Conservation (phyloP, 2,329 filamentous ascomycete genomes). For the Zelopaecilomyces penicillatus region DNA sequence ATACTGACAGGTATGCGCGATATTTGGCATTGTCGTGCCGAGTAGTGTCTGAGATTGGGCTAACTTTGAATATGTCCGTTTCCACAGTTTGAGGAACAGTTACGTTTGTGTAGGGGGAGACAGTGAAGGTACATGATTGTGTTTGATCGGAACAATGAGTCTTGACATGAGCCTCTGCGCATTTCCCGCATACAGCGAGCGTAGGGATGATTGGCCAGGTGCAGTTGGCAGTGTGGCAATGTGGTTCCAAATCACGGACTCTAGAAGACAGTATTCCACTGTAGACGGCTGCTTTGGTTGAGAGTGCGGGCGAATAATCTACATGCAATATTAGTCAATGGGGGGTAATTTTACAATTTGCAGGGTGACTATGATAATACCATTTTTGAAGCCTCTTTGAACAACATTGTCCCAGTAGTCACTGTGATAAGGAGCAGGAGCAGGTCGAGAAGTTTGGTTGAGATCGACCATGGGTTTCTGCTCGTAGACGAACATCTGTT, state of each 20-base stretch:
- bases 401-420: slow-evolving; percentile 28
- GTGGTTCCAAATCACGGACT: slow-evolving; percentile 16
- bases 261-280: slow-evolving; percentile 26
- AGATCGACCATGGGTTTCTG: slow-evolving; percentile 16
- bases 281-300: slow-evolving; percentile 30
- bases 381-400: slow-evolving; percentile 12
- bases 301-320: slow-evolving; percentile 19
- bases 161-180: slow-evolving; percentile 11
- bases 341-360: too few relatives aligned
- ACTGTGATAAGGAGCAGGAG: slow-evolving; percentile 22
- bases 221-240: slow-evolving; percentile 26
- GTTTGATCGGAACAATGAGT: slow-evolving; percentile 13
- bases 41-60: slow-evolving; percentile 11
- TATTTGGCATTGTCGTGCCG: not conserved
- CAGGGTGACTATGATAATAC: slow-evolving; percentile 2
- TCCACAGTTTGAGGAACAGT: slow-evolving; percentile 12
- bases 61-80: slow-evolving; percentile 22
- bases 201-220: slow-evolving; percentile 29
- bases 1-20: slow-evolving; percentile 24
- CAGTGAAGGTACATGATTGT: slow-evolving; percentile 21
- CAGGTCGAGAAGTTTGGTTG: slow-evolving; percentile 11
- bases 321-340: not conserved
- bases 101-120: slow-evolving; percentile 21
- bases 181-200: slow-evolving; percentile 28
- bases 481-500: slow-evolving; percentile 28